Evolutionary conservation across 306 rosid genomes (phyloP).

Genomic region (Castanopsis chinensis): DNA sequence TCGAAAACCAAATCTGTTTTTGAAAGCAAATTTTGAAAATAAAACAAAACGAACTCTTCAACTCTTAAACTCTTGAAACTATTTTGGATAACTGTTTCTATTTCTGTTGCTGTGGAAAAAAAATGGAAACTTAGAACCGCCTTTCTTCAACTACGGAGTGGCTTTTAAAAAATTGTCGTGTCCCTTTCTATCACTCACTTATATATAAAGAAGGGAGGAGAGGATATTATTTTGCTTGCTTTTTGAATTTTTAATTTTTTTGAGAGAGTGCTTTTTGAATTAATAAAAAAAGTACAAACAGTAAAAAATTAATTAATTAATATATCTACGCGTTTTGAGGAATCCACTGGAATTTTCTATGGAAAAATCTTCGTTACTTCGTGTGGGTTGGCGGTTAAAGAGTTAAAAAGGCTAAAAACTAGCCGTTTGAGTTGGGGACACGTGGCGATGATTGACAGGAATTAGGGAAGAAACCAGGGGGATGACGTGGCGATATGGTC

Average conservation of each 20-base stretch:
- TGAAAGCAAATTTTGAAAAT: not conserved
- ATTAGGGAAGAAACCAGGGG: slow-evolving; percentile 7
- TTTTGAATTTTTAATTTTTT: not conserved
- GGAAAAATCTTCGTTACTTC: not conserved
- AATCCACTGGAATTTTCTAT: slow-evolving; percentile 55
- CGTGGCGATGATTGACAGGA: slow-evolving; percentile 34
- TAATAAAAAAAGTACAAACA: not conserved
- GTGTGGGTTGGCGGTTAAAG: slow-evolving; percentile 57
- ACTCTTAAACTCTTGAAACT: not conserved
- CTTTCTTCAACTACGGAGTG: slow-evolving; percentile 8
- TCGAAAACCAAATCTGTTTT: not conserved
- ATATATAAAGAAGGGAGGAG: slow-evolving; percentile 2
- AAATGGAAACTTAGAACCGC: not conserved
- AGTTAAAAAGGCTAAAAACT: slow-evolving; percentile 28
- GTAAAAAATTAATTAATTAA: not conserved
- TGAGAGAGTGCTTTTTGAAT: not conserved
- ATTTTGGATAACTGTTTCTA: slow-evolving; percentile 12
- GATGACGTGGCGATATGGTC: slow-evolving; percentile 65
- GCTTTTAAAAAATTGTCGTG: not conserved
- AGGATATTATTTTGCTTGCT: not conserved
- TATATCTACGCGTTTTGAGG: slow-evolving; percentile 42
- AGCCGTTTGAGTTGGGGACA: slow-evolving; percentile 64
- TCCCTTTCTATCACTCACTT: too few relatives aligned
- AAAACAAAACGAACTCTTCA: not conserved
- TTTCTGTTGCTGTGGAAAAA: not conserved